Base-by-base conservation (phyloP, 1,139 yeast genomes). In the Debaryomyces psychrophilus region DNA sequence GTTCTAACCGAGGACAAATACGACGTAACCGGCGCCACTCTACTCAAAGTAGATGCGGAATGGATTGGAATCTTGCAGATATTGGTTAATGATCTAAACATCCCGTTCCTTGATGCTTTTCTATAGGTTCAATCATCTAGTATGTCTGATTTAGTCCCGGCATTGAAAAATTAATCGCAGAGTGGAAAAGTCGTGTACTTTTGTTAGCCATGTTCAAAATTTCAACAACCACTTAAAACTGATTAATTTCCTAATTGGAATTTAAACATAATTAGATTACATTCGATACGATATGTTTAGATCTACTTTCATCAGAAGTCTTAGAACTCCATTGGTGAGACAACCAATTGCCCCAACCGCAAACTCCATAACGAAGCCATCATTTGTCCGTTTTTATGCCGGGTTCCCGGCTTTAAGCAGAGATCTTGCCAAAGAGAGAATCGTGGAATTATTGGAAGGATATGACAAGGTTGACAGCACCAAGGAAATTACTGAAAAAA, bases 371-470 rank as follows among this genome's bases (percentile, higher is more conserved):
- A 44, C 44, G 36, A 49, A 49, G 29, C 58, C 60, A 41, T 44
- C 50, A 14, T 51, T 54, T 23, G 59, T 68, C 41, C 77, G 86
- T 66, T 64, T 60, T 48, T 85, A 85, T 68, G 81, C 88, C 38
- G 79, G 77, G 38, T 82, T 82, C 58, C 87, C 90, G 50, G 76
- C 81, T 31, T 73, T 87, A 60, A 80, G 87, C 46, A 82, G 83
- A 65, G 87, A 84, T 31, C 77, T 84, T 44, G 88, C 90, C 51
- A 81, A 79, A 63, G 85, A 83, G 65, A 81, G 97, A 72, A 80
- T 89, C 55, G 66, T 87, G 53, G 90, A 86, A 61, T 81, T 90
- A 56, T 80, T 89, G 66, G 89, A 86, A 73, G 85, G 89, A 14
- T 88, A 84, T 66, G 92, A 85, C 64, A 89, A 88, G 69, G 81